Conservation (phyloP, 2,329 filamentous ascomycete genomes). For the Berkeleyomyces basicola region DNA sequence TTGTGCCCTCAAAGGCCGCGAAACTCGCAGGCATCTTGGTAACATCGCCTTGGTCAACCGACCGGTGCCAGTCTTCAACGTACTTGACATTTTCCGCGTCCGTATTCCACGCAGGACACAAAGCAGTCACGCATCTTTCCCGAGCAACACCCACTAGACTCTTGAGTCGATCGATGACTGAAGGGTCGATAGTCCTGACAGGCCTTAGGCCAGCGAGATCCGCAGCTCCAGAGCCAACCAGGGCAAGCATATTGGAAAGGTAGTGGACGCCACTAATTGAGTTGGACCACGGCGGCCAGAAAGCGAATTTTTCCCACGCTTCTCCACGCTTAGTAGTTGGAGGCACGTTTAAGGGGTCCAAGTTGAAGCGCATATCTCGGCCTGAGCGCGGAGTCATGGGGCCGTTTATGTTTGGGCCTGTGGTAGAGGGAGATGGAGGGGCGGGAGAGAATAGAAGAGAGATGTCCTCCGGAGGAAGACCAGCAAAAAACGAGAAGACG, state of each 20-base stretch:
- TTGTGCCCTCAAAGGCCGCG: slow-evolving; percentile 63
- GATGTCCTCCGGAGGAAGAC: slow-evolving; percentile 79
- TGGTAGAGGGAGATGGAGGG: slow-evolving; percentile 48
- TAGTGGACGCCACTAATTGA: slow-evolving; percentile 86
- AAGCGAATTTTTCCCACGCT: slow-evolving; percentile 82
- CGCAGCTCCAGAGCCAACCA: slow-evolving; percentile 73
- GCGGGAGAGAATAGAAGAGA: slow-evolving; percentile 73
- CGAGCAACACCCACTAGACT: slow-evolving; percentile 59
- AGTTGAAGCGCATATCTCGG: slow-evolving; percentile 59
- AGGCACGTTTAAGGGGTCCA: slow-evolving; percentile 63
- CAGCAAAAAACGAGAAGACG: slow-evolving; percentile 66
- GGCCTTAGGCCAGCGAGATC: slow-evolving; percentile 67
- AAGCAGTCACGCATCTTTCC: slow-evolving; percentile 69
- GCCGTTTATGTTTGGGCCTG: slow-evolving; percentile 29
- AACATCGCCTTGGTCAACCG: slow-evolving; percentile 64
- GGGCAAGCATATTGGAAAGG: slow-evolving; percentile 60
- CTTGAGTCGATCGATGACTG: slow-evolving; percentile 55
- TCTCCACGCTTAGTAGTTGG: slow-evolving; percentile 66
- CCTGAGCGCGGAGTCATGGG: slow-evolving; percentile 37
- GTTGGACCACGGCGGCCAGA: slow-evolving; percentile 90
- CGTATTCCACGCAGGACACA: slow-evolving; percentile 81
- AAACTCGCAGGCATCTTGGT: slow-evolving; percentile 85
- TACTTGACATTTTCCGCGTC: slow-evolving; percentile 87
- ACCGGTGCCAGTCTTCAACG: slow-evolving; percentile 84
- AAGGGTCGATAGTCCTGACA: slow-evolving; percentile 37